Conservation (phyloP, 202 grass and related monocot species). For the Zizania palustris region DNA sequence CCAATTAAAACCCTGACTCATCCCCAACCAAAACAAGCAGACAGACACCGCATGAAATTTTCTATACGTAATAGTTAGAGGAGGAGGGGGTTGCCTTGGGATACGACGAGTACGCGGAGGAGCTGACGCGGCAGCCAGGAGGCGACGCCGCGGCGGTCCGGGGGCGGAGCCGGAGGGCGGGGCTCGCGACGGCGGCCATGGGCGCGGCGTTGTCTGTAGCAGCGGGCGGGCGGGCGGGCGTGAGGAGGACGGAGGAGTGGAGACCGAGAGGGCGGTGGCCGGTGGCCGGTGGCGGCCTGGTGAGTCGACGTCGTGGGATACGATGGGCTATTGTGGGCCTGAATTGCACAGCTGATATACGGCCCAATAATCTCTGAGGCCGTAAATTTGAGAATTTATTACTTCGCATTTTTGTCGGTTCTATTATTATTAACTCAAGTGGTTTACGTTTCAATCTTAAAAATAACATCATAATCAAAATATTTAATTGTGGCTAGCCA, state of each 20-base stretch:
- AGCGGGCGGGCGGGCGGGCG: constrained; percentile 4
- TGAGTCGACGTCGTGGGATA: too few relatives aligned
- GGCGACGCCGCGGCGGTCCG: constrained; percentile 28
- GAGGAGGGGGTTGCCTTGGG: constrained; percentile 36
- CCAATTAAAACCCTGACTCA: constrained; percentile 17
- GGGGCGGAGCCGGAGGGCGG: constrained; percentile 37
- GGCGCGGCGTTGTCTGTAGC: constrained; percentile 42
- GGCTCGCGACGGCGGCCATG: constrained; percentile 52
- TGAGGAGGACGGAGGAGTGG: background rate
- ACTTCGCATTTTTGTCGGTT: too few relatives aligned
- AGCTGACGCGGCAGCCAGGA: constrained; percentile 40
- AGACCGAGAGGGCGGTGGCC: too few relatives aligned
- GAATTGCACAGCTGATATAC: too few relatives aligned
- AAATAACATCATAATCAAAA: too few relatives aligned
- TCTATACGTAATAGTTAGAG: background rate
- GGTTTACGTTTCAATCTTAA: too few relatives aligned
- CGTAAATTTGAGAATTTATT: too few relatives aligned
- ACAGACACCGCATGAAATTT: background rate
- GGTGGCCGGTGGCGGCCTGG: too few relatives aligned
- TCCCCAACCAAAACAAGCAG: background rate
- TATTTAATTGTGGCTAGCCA: too few relatives aligned
- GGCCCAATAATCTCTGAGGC: too few relatives aligned
- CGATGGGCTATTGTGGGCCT: too few relatives aligned
- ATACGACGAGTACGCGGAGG: constrained; percentile 30
- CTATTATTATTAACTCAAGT: too few relatives aligned